Evolutionary conservation across 1,284 basidiomycete species (phyloP), one percentile per base, ranked within the genome.

Genomic region (Paramarasmius palmivorus): DNA sequence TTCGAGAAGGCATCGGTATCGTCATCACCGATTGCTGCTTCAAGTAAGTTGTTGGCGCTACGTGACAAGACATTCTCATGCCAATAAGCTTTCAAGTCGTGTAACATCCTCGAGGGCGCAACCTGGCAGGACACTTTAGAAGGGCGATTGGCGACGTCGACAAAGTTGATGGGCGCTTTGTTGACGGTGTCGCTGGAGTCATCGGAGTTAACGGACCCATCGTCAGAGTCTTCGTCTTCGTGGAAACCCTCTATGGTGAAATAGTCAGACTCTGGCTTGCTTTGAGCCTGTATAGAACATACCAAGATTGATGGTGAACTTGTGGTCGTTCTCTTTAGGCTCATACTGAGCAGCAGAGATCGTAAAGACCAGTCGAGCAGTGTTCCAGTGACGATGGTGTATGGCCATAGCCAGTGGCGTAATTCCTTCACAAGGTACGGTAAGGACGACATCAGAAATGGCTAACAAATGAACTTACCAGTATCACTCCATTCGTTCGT

Each of bases 1-100:
- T 78, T 71, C 6, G 73, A 65, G 59, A 84, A 84, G 0, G 73
- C 72, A 49, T 84, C 78, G 2, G 79, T 65, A 58, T 86, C 81
- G 53, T 76, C 65, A 3, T 76, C 69, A 2, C 65, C 32, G 14
- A 83, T 66, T 1, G 77, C 69, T 46, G 71, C 71, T 4, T 47
- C 32, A 6, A 80, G 54, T 1, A 68, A 52, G 10, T 36, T 55
- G 66, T 25, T 50, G 52, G 6, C 46, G 4, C 9, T 44, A 14
- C 10, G n/a, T 39, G 9, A 36, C 12, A 6, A 6, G 6, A 32
- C 12, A 40, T 19, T 49, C 52, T 51, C 29, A 60, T 14, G 51
- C 55, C 61, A 68, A 10, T 34, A 23, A 20, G 56, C 25, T 1
- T 40, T 32, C 17, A 25, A 47, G 22, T 53, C 36, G 12, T 65